Percentiles rank a stretch among this genome's conserved stretches.
Conservation (phyloP, 2,329 filamentous ascomycete genomes). For the Cytospora schulzeri region DNA sequence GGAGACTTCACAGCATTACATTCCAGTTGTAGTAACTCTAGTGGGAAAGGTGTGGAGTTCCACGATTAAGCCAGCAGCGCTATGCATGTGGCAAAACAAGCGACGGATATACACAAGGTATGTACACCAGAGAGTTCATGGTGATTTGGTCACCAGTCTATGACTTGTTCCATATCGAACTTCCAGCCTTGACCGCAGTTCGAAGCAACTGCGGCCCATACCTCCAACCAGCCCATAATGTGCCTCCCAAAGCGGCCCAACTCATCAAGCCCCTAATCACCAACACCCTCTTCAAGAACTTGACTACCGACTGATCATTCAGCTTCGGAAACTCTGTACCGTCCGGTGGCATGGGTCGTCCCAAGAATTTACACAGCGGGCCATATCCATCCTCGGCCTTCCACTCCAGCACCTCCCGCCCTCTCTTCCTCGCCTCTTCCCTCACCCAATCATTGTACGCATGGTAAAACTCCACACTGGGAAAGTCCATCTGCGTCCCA, state of each 20-base stretch:
- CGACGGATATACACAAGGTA: not conserved
- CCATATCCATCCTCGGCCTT: slow-evolving; percentile 43
- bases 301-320: slow-evolving; percentile 35
- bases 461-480: slow-evolving; percentile 29
- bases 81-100: not conserved
- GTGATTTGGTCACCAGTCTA: not conserved
- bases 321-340: slow-evolving; percentile 36
- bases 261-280: slow-evolving; percentile 14
- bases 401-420: slow-evolving; percentile 41
- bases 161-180: not conserved
- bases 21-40: not conserved
- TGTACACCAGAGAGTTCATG: not conserved
- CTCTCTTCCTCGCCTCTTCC: slow-evolving; percentile 36
- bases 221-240: not conserved
- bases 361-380: slow-evolving; percentile 45
- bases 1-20: not conserved
- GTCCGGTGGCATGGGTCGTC: slow-evolving; percentile 39
- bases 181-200: not conserved
- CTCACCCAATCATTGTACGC: slow-evolving; percentile 33
- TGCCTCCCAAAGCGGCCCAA: slow-evolving; percentile 5
- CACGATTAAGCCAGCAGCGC: not conserved
- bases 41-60: too few relatives aligned
- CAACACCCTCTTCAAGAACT: slow-evolving; percentile 11
- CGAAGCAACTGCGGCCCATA: not conserved
- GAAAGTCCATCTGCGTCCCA: slow-evolving; percentile 8